A percentile compares a stretch with the other conserved stretches of the same genome.
Evolutionary conservation across 2,329 filamentous ascomycete species (phyloP).

Genomic region (Phialemonium atrogriseum): DNA sequence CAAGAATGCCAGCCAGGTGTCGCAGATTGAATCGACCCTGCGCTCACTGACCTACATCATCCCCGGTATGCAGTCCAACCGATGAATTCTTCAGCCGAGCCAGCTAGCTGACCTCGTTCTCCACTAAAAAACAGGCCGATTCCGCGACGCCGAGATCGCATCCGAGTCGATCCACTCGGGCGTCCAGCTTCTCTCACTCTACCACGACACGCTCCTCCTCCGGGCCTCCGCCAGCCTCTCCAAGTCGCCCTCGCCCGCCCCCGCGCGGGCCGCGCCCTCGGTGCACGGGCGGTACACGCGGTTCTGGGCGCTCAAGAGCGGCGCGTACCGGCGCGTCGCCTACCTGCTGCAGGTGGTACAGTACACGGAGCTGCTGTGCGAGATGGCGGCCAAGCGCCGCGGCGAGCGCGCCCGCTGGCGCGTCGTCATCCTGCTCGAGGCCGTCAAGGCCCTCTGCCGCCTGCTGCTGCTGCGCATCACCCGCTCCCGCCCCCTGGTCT

Average conservation of each 20-base stretch:
- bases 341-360: conserved; percentile 81
- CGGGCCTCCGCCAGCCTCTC: conserved; percentile 50
- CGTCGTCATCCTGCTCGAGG: conserved; percentile 76
- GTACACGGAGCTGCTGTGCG: conserved; percentile 93
- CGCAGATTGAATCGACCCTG: conserved; percentile 89
- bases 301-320: conserved; percentile 55
- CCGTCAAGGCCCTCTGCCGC: conserved; percentile 76
- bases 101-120: neutral
- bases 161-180: conserved; percentile 87
- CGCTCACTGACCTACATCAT: conserved; percentile 94
- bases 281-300: conserved; percentile 59
- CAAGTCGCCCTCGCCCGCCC: conserved; percentile 40
- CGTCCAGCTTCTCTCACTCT: conserved; percentile 83
- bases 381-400: conserved; percentile 87
- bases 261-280: conserved; percentile 42
- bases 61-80: conserved; percentile 50
- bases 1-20: conserved; percentile 87
- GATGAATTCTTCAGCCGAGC: no score
- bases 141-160: conserved; percentile 87
- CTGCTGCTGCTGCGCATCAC: conserved; percentile 76
- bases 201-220: conserved; percentile 82
- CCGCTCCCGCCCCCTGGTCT: conserved; percentile 72
- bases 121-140: conserved; percentile 65
- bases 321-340: conserved; percentile 73
- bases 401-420: conserved; percentile 80